These are phyloP conservation scores for Globisporangium ultimum DNA, from an alignment of 352 stramenopile genomes.

Conservation along the genomic window DNA sequence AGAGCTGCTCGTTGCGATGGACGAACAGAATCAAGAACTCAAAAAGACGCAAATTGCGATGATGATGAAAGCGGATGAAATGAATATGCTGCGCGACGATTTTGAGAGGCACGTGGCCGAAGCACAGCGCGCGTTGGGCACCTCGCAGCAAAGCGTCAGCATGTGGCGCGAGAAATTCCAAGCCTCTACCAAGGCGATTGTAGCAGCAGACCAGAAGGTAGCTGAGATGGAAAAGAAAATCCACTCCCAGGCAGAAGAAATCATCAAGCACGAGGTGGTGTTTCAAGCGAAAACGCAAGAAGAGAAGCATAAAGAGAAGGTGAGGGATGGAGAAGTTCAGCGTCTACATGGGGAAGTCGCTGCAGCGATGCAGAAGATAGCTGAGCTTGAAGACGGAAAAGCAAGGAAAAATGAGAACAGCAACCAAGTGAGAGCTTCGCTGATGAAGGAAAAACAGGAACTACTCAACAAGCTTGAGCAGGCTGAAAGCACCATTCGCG, in stretches of 20 bases:
- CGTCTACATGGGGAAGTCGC: slow-evolving; percentile 31
- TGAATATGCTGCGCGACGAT: slow-evolving; percentile 31
- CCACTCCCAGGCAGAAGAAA: slow-evolving; percentile 38
- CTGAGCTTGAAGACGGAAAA: slow-evolving; percentile 20
- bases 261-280: slow-evolving; percentile 62
- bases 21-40: slow-evolving; percentile 61
- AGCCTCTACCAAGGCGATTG: slow-evolving; percentile 28
- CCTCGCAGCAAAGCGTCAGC: slow-evolving; percentile 29
- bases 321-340: slow-evolving; percentile 45
- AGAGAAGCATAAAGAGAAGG: slow-evolving; percentile 36
- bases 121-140: slow-evolving; percentile 34
- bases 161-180: slow-evolving; percentile 62
- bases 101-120: slow-evolving; percentile 28
- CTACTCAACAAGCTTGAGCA: slow-evolving; percentile 37
- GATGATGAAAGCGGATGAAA: slow-evolving; percentile 39
- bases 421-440: slow-evolving; percentile 20
- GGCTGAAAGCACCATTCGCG: slow-evolving; percentile 28
- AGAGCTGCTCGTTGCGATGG: slow-evolving; percentile 33
- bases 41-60: slow-evolving; percentile 43
- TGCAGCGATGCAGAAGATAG: slow-evolving; percentile 16
- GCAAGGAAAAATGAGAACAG: slow-evolving; percentile 17
- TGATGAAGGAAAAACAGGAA: slow-evolving; percentile 32
- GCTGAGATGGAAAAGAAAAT: slow-evolving; percentile 47
- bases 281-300: slow-evolving; percentile 51
- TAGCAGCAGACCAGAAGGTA: slow-evolving; percentile 26